phyloP scores from a whole-genome alignment of 2,329 filamentous ascomycete species.

The Phyllosticta citriasiana region DNA sequence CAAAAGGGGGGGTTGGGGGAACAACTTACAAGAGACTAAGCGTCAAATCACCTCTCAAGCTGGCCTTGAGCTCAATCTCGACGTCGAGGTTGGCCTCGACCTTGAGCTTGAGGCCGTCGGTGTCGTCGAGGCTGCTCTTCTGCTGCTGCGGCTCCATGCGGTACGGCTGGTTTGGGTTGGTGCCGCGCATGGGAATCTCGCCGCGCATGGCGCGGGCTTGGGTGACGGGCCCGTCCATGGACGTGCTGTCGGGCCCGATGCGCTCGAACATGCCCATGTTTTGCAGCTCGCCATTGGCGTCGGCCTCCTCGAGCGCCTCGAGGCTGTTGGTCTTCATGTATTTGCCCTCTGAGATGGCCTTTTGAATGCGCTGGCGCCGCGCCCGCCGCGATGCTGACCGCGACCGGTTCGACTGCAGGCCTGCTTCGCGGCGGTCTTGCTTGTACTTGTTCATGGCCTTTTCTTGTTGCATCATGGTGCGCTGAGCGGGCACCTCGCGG shows the following conservation, averaged over 20 bases:
- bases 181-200: conserved; percentile 44
- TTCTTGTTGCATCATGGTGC: conserved; percentile 36
- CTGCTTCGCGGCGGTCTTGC: conserved; percentile 26
- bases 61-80: conserved; percentile 76
- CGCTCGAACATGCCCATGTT: conserved; percentile 44
- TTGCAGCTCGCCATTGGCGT: conserved; percentile 38
- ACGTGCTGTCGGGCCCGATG: conserved; percentile 45
- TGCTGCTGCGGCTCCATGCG: conserved; percentile 25
- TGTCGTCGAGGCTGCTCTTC: conserved; percentile 41
- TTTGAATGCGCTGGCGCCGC: conserved; percentile 36
- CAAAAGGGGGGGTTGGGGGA: neutral
- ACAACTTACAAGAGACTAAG: conserved; percentile 62
- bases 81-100: conserved; percentile 73
- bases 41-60: conserved; percentile 75
- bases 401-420: conserved; percentile 34
- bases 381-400: conserved; percentile 38
- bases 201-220: conserved; percentile 43
- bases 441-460: conserved; percentile 35
- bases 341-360: conserved; percentile 37
- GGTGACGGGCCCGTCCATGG: conserved; percentile 48
- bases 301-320: conserved; percentile 42
- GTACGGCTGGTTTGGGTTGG: conserved; percentile 41
- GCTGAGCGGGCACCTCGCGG: conserved; percentile 23
- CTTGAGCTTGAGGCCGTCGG: conserved; percentile 60
- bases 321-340: conserved; percentile 42